These are phyloP conservation scores for Colletotrichum navitas DNA, from an alignment of 2,329 filamentous ascomycete species.

Conservation along the genomic window DNA sequence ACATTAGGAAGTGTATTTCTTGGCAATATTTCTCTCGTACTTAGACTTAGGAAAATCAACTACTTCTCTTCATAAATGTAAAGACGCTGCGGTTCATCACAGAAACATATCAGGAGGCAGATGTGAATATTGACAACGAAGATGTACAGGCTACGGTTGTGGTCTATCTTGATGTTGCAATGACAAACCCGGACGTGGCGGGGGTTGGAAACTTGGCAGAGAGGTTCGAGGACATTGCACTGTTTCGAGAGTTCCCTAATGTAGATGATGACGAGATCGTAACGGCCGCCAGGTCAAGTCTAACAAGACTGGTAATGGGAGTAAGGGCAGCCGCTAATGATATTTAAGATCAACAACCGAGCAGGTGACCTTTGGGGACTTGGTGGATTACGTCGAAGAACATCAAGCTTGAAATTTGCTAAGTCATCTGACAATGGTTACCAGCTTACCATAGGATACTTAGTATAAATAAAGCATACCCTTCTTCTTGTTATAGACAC, in stretches of 20 bases:
- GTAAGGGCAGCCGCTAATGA: background rate
- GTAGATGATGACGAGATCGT: slow-evolving; percentile 7
- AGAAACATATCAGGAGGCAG: too few relatives aligned
- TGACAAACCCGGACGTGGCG: slow-evolving; percentile 51
- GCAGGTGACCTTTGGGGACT: background rate
- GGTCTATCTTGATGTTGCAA: slow-evolving; percentile 53
- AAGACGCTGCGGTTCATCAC: too few relatives aligned
- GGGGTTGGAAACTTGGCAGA: slow-evolving; percentile 51
- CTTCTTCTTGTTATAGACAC: too few relatives aligned
- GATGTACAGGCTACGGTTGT: slow-evolving; percentile 53
- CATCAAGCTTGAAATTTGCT: background rate
- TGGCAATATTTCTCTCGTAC: too few relatives aligned
- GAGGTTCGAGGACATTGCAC: slow-evolving; percentile 51
- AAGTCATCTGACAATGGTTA: too few relatives aligned
- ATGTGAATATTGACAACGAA: slow-evolving; percentile 42
- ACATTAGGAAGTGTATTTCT: too few relatives aligned
- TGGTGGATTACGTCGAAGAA: background rate
- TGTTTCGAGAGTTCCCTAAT: slow-evolving; percentile 50
- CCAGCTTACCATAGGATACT: too few relatives aligned
- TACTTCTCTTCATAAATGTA: too few relatives aligned
- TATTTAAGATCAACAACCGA: background rate
- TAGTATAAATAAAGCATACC: too few relatives aligned
- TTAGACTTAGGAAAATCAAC: too few relatives aligned
- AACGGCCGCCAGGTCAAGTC: background rate
- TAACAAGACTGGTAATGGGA: background rate